phyloP scores from a whole-genome alignment of 2,329 filamentous ascomycete species.

The Alternaria arborescens region DNA sequence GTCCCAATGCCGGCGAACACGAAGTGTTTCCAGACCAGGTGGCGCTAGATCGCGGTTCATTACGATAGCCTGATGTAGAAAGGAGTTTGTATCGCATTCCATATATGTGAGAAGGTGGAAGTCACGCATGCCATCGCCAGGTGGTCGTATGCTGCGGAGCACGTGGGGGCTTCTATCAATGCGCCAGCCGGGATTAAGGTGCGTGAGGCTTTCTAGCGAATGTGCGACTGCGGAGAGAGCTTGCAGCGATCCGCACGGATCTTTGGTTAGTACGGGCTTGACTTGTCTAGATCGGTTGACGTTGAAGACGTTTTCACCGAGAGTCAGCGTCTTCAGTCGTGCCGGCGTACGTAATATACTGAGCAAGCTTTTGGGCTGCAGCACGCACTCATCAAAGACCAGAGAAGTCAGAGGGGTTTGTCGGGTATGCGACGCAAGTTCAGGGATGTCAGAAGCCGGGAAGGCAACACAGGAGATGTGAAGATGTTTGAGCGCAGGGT shows the following conservation, averaged over 20 bases:
- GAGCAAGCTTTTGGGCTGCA: constrained; percentile 33
- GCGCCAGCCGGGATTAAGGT: constrained; percentile 38
- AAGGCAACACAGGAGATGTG: constrained; percentile 46
- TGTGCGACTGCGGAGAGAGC: constrained; percentile 42
- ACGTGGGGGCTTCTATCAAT: constrained; percentile 20
- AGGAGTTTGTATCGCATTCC: constrained; percentile 43
- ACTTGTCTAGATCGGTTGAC: constrained; percentile 20
- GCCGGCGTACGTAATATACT: constrained; percentile 42
- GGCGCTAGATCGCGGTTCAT: constrained; percentile 39
- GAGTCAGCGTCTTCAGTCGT: constrained; percentile 39
- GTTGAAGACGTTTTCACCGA: constrained; percentile 48
- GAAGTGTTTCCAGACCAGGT: constrained; percentile 40
- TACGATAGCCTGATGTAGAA: constrained; percentile 39
- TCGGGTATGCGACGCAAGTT: constrained; percentile 28
- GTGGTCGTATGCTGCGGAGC: constrained; percentile 23
- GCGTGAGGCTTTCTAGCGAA: constrained; percentile 41
- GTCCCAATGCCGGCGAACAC: constrained; percentile 35
- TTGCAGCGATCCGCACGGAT: constrained; percentile 28
- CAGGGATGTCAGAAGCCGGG: constrained; percentile 23
- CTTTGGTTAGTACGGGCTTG: constrained; percentile 26
- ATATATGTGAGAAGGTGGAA: constrained; percentile 41
- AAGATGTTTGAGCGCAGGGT: constrained; percentile 43
- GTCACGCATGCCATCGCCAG: constrained; percentile 42
- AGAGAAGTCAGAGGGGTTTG: constrained; percentile 44
- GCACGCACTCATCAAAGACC: constrained; percentile 48